phyloP scores from a whole-genome alignment of 352 stramenopile species.

The Phytophthora colocasiae region DNA sequence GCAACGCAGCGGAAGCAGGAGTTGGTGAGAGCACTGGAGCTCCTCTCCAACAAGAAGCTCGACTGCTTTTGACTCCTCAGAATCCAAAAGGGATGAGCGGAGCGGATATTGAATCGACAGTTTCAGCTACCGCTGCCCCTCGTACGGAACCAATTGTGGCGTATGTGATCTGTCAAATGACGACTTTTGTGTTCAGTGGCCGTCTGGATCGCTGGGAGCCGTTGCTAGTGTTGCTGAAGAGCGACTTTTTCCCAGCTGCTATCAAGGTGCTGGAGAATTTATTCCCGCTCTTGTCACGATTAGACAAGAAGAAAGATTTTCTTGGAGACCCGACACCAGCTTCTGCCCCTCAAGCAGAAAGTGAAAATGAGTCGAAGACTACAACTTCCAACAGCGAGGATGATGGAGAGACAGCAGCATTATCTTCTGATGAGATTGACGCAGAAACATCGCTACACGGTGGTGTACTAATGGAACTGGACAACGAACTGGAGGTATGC shows the following conservation, averaged over 20 bases:
- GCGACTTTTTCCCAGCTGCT: conserved; percentile 59
- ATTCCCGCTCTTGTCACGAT: conserved; percentile 66
- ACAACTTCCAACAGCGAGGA: conserved; percentile 27
- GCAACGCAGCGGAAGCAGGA: conserved; percentile 4
- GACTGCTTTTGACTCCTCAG: conserved; percentile 39
- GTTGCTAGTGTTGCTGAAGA: conserved; percentile 77
- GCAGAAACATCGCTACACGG: conserved; percentile 7
- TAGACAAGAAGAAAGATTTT: conserved; percentile 50
- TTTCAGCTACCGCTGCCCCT: conserved; percentile 51
- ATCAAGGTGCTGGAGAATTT: conserved; percentile 82
- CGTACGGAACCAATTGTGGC: conserved; percentile 85
- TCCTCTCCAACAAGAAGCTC: conserved; percentile 45
- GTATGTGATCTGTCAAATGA: conserved; percentile 87
- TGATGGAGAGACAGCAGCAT: conserved; percentile 1
- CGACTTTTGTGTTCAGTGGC: conserved; percentile 76
- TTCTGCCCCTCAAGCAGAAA: conserved; percentile 14
- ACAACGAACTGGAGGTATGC: conserved; percentile 70
- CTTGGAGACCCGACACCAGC: background rate
- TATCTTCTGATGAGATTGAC: conserved; percentile 15
- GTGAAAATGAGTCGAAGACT: conserved; percentile 28
- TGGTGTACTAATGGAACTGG: conserved; percentile 28
- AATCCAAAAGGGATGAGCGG: conserved; percentile 19
- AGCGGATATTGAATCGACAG: conserved; percentile 36
- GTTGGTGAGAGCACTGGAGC: conserved; percentile 38
- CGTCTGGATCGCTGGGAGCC: conserved; percentile 86